These are phyloP conservation scores for Aspergillus ochraceoroseus DNA, from an alignment of 2,329 filamentous ascomycete genomes.

Conservation along the genomic window DNA sequence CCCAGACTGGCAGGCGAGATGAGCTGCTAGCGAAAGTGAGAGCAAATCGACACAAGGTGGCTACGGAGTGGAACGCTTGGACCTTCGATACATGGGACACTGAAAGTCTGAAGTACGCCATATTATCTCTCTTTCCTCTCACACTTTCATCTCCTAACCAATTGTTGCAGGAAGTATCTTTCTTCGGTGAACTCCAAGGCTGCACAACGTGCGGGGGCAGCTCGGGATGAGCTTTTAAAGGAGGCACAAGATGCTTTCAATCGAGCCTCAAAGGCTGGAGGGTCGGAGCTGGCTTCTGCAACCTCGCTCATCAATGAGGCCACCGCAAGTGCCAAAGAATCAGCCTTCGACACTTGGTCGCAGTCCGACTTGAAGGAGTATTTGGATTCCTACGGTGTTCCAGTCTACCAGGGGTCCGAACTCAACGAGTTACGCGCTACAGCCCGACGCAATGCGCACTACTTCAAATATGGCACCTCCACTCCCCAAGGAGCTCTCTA, in stretches of 20 bases:
- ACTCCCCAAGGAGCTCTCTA: constrained; percentile 61
- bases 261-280: constrained; percentile 47
- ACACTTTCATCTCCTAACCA: constrained; percentile 5
- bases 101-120: constrained; percentile 60
- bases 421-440: constrained; percentile 65
- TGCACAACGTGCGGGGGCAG: constrained; percentile 59
- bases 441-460: constrained; percentile 68
- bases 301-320: constrained; percentile 65
- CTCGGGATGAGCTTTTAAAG: constrained; percentile 67
- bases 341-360: constrained; percentile 67
- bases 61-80: constrained; percentile 65
- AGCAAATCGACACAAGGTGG: constrained; percentile 65
- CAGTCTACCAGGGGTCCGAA: constrained; percentile 62
- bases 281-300: constrained; percentile 54
- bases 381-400: constrained; percentile 71
- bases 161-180: constrained; percentile 44
- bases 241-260: constrained; percentile 47
- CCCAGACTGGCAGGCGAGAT: constrained; percentile 65
- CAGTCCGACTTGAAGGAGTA: constrained; percentile 69
- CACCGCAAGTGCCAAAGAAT: constrained; percentile 61
- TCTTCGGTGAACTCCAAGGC: constrained; percentile 50
- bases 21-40: constrained; percentile 71
- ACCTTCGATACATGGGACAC: constrained; percentile 72
- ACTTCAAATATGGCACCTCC: constrained; percentile 70
- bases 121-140: neutral